Evolutionary conservation across 164 flowering plant genomes (phyloP).

Genomic region (Magnolia officinalis): DNA sequence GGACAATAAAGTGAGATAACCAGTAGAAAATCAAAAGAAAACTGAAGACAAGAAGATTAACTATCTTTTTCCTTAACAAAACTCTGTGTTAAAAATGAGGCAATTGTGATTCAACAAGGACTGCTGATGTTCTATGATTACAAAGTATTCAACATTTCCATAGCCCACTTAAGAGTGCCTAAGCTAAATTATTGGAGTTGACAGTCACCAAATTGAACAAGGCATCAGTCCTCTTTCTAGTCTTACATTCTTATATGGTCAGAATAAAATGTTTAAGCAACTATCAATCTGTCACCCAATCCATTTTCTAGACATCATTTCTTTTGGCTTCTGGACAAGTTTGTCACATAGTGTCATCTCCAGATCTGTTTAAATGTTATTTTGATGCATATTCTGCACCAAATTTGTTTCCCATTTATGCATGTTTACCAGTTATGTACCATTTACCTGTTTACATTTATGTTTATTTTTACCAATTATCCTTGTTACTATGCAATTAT

Average conservation of each 20-base stretch:
- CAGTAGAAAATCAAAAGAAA: too few species aligned
- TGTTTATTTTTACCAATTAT: neutral
- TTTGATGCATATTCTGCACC: neutral
- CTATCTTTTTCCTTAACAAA: too few species aligned
- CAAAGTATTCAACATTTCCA: too few species aligned
- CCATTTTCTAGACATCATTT: neutral
- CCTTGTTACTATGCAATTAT: neutral
- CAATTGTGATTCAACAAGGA: too few species aligned
- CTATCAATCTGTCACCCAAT: neutral
- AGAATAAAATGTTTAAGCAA: neutral
- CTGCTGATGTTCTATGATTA: too few species aligned
- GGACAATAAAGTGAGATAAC: too few species aligned
- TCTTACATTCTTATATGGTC: neutral
- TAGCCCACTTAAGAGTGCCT: too few species aligned
- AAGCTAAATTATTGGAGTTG: too few species aligned
- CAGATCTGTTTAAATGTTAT: neutral
- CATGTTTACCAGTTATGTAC: neutral
- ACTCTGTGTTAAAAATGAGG: too few species aligned
- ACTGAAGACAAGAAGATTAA: too few species aligned
- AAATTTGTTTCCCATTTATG: constrained; percentile 1
- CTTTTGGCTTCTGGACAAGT: neutral
- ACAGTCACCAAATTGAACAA: neutral
- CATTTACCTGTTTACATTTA: neutral
- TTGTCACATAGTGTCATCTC: neutral
- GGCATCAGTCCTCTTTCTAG: neutral